Percentiles rank a stretch among this genome's conserved stretches.
Evolutionary conservation across 1,139 yeast species (phyloP).

Genomic region (Blastobotrys indianensis): DNA sequence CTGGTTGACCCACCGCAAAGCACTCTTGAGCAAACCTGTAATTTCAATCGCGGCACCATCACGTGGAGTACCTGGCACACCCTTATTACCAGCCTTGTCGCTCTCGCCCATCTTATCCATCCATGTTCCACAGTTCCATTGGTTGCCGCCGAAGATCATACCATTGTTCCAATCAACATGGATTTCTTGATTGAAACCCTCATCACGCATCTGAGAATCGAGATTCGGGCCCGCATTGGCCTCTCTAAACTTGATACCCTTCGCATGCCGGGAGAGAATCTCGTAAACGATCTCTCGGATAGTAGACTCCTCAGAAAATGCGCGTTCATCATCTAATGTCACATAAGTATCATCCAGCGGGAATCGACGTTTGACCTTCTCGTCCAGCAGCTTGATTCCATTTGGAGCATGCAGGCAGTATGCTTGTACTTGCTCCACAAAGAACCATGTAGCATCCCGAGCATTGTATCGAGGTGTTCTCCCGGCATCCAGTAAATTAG

Average conservation of each 20-base stretch:
- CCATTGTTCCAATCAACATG: slow-evolving; percentile 88
- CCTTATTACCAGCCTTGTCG: slow-evolving; percentile 70
- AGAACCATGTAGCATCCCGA: slow-evolving; percentile 96
- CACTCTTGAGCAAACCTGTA: slow-evolving; percentile 79
- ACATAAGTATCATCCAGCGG: slow-evolving; percentile 84
- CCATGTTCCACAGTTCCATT: slow-evolving; percentile 96
- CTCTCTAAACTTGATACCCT: slow-evolving; percentile 81
- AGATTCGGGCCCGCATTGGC: slow-evolving; percentile 89
- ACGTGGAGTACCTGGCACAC: slow-evolving; percentile 94
- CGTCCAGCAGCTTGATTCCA: slow-evolving; percentile 63
- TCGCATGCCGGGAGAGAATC: slow-evolving; percentile 77
- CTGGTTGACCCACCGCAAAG: slow-evolving; percentile 69
- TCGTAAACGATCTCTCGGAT: slow-evolving; percentile 77
- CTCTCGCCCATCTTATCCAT: slow-evolving; percentile 99
- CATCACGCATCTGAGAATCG: slow-evolving; percentile 88
- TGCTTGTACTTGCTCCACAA: slow-evolving; percentile 79
- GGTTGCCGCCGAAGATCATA: slow-evolving; percentile 84
- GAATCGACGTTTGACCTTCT: slow-evolving; percentile 72
- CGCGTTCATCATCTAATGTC: slow-evolving; percentile 60
- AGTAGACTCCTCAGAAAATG: slow-evolving; percentile 65
- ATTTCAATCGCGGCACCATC: slow-evolving; percentile 96
- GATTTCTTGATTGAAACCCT: slow-evolving; percentile 82
- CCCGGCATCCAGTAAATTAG: slow-evolving; percentile 88
- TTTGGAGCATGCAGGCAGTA: slow-evolving; percentile 62
- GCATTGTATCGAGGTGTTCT: slow-evolving; percentile 93